A percentile compares a stretch with the other conserved stretches of the same genome.
phyloP scores from a whole-genome alignment of 192 early-diverging fungal genomes.

The Podila clonocystis region DNA sequence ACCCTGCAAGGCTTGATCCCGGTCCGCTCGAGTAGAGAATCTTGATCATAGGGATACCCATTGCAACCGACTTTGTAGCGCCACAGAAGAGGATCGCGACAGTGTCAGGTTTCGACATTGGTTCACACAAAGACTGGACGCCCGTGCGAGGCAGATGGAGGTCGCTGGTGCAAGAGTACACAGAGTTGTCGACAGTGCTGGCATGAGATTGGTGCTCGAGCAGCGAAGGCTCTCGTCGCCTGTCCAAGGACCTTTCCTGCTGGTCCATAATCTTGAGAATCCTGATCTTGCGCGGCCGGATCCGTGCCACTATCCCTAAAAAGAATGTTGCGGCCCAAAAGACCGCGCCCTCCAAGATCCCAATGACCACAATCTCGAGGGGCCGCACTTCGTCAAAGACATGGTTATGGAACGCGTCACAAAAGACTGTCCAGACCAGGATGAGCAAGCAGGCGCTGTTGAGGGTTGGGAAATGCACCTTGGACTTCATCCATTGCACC shows the following conservation, averaged over 20 bases:
- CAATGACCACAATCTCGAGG: conserved; percentile 60
- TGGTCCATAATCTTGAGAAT: conserved; percentile 45
- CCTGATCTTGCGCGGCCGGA: conserved; percentile 51
- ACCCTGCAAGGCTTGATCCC: conserved; percentile 54
- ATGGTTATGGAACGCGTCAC: conserved; percentile 70
- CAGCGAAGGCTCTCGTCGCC: conserved; percentile 5
- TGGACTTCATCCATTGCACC: conserved; percentile 57
- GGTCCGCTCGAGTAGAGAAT: conserved; percentile 65
- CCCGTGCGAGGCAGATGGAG: neutral
- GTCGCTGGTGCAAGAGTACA: neutral
- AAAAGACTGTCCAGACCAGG: conserved; percentile 79
- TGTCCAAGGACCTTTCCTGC: conserved; percentile 20
- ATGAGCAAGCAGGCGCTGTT: conserved; percentile 67
- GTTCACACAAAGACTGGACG: conserved; percentile 20
- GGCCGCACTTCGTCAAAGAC: conserved; percentile 58
- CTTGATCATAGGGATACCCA: conserved; percentile 81
- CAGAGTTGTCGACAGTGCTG: neutral
- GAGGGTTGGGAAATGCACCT: conserved; percentile 63
- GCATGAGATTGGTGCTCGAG: no score
- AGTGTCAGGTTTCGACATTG: conserved; percentile 60
- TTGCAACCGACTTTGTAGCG: conserved; percentile 78
- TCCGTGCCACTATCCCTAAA: conserved; percentile 54
- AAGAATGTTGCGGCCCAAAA: conserved; percentile 65
- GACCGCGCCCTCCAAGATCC: conserved; percentile 56
- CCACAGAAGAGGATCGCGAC: conserved; percentile 77